These are phyloP conservation scores for Lodderomyces orthopsilosis DNA, from an alignment of 1,139 yeast species.

Conservation along the genomic window DNA sequence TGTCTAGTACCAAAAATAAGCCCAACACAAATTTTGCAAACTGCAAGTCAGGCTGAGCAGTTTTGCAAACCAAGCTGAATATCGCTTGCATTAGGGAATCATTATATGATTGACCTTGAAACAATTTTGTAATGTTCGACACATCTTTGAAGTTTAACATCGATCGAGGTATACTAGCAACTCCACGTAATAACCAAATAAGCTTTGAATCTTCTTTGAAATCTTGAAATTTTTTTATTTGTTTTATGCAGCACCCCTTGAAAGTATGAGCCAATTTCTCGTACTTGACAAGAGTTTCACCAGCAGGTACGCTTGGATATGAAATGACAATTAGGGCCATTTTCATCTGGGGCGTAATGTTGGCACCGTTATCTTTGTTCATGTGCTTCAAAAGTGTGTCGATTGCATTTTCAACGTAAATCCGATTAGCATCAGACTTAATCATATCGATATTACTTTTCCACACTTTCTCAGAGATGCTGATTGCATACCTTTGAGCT, in stretches of 20 bases:
- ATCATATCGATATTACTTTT: conserved; percentile 21
- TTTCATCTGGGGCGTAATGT: conserved; percentile 16
- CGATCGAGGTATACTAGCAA: background rate
- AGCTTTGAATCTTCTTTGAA: background rate
- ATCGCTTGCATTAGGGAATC: conserved; percentile 5
- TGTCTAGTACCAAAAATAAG: conserved; percentile 6
- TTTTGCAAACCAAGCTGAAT: conserved; percentile 11
- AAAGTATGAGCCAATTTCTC: background rate
- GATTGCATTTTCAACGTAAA: conserved; percentile 17
- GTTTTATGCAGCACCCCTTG: background rate
- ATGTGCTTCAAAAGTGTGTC: conserved; percentile 10
- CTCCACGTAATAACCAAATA: background rate
- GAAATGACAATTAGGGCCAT: conserved; percentile 19
- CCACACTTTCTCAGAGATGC: conserved; percentile 30
- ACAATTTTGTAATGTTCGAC: background rate
- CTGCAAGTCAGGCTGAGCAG: conserved; percentile 6
- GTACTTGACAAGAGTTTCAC: background rate
- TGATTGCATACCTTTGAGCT: conserved; percentile 16
- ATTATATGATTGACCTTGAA: background rate
- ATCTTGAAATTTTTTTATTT: background rate
- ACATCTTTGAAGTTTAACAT: background rate
- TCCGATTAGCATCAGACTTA: conserved; percentile 17
- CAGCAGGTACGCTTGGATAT: background rate
- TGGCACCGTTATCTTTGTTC: background rate
- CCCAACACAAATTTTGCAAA: conserved; percentile 12